A percentile compares a stretch with the other conserved stretches of the same genome.
These are phyloP conservation scores for Nemania abortiva DNA, from an alignment of 2,329 filamentous ascomycete species.

Conservation along the genomic window DNA sequence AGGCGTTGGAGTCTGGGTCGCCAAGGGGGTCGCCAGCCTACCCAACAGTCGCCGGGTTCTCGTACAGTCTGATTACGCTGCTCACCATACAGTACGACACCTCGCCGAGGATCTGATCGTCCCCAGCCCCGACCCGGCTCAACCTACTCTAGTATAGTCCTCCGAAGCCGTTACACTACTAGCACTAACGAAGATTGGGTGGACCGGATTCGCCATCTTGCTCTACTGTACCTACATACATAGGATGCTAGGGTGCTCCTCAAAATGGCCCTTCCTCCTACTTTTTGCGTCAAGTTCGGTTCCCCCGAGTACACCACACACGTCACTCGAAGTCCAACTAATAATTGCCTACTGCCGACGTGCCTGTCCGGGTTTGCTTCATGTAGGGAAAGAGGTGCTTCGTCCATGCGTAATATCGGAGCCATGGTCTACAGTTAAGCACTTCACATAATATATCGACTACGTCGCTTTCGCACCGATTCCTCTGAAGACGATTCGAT, in stretches of 20 bases:
- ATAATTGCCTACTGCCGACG: slow-evolving; percentile 26
- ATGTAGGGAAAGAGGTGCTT: slow-evolving; percentile 46
- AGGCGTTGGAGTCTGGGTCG: slow-evolving; percentile 12
- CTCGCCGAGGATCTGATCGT: slow-evolving; percentile 41
- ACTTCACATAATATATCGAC: slow-evolving; percentile 19
- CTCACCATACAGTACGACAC: slow-evolving; percentile 37
- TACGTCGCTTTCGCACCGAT: slow-evolving; percentile 23
- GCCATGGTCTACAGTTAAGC: slow-evolving; percentile 38
- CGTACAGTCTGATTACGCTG: slow-evolving; percentile 36
- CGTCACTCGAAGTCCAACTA: slow-evolving; percentile 20
- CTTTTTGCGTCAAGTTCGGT: slow-evolving; percentile 33
- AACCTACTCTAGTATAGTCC: slow-evolving; percentile 36
- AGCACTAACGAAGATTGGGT: slow-evolving; percentile 32
- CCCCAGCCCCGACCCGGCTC: slow-evolving; percentile 39
- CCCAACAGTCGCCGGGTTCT: slow-evolving; percentile 35
- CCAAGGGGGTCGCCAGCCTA: not conserved
- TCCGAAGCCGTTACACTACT: slow-evolving; percentile 35
- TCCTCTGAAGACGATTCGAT: slow-evolving; percentile 8
- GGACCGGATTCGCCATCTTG: slow-evolving; percentile 33
- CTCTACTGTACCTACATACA: slow-evolving; percentile 30
- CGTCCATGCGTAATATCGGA: slow-evolving; percentile 42
- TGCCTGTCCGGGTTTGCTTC: slow-evolving; percentile 37
- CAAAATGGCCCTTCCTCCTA: slow-evolving; percentile 37
- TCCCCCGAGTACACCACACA: slow-evolving; percentile 23
- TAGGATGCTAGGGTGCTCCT: slow-evolving; percentile 34